phyloP scores from a whole-genome alignment of 208 protist species.

The Lotmaria passim region DNA sequence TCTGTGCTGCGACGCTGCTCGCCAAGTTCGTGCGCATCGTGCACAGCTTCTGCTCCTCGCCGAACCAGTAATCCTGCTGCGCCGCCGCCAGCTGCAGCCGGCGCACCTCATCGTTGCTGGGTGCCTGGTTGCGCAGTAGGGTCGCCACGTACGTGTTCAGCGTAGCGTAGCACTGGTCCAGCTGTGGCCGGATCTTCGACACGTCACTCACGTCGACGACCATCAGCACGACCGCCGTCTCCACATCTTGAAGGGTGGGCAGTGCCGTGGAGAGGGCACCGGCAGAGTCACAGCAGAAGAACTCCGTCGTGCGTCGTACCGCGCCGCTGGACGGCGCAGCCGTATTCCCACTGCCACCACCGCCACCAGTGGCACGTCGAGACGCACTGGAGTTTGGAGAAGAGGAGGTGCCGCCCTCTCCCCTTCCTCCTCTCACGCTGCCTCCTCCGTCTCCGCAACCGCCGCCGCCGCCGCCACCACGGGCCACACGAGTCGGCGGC shows the following conservation, averaged over 20 bases:
- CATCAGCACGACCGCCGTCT: constrained; percentile 71
- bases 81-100: constrained; percentile 66
- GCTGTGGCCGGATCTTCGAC: constrained; percentile 50
- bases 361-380: not conserved
- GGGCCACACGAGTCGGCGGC: constrained; percentile 29
- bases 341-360: no score
- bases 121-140: constrained; percentile 58
- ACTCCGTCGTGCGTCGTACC: constrained; percentile 56
- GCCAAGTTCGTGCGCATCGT: constrained; percentile 19
- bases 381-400: constrained; percentile 14
- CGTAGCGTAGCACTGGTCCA: constrained; percentile 56
- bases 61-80: constrained; percentile 64
- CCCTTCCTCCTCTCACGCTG: not conserved
- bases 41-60: constrained; percentile 47
- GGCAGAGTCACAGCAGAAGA: constrained; percentile 86
- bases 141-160: constrained; percentile 60
- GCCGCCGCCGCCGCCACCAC: not conserved
- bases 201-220: constrained; percentile 75
- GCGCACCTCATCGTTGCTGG: constrained; percentile 77
- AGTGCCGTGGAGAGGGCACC: constrained; percentile 77
- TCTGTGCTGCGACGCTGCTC: constrained; percentile 7
- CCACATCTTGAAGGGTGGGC: constrained; percentile 63
- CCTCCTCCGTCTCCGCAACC: not conserved
- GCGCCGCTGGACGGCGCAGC: no score
- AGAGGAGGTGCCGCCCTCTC: no score